These are phyloP conservation scores for Populus ilicifolia DNA, from an alignment of 345 rosid genomes.

Conservation along the genomic window DNA sequence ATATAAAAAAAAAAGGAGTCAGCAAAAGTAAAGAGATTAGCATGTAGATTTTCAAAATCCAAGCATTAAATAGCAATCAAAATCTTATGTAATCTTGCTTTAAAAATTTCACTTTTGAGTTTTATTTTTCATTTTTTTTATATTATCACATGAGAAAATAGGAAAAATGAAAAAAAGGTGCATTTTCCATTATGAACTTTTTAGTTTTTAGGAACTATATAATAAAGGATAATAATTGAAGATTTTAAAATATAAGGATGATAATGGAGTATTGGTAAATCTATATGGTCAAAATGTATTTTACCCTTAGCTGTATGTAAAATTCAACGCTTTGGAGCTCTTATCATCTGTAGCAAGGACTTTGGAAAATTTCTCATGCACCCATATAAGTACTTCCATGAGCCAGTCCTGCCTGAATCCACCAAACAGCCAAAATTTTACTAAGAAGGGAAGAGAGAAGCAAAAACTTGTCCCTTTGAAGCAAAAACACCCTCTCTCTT, in stretches of 20 bases:
- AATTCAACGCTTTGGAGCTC: background rate
- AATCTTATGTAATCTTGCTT: too few species aligned
- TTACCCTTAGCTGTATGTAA: background rate
- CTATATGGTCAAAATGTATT: too few species aligned
- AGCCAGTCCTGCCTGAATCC: background rate
- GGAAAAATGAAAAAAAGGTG: background rate
- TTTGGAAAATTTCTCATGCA: background rate
- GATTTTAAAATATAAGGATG: background rate
- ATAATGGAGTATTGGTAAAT: background rate
- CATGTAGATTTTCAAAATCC: too few species aligned
- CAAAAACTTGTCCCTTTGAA: background rate
- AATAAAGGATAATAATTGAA: too few species aligned
- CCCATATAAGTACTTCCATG: background rate
- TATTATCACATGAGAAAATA: too few species aligned
- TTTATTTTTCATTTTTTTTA: too few species aligned
- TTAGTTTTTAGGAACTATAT: too few species aligned
- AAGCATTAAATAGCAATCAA: too few species aligned
- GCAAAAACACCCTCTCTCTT: background rate
- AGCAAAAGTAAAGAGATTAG: too few species aligned
- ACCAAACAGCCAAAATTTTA: background rate
- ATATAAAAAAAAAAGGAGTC: too few species aligned
- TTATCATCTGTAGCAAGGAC: background rate
- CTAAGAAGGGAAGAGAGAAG: background rate
- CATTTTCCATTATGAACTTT: background rate
- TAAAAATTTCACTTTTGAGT: too few species aligned